phyloP scores from a whole-genome alignment of 1,139 yeast genomes.

The Scheffersomyces cryptocercus region DNA sequence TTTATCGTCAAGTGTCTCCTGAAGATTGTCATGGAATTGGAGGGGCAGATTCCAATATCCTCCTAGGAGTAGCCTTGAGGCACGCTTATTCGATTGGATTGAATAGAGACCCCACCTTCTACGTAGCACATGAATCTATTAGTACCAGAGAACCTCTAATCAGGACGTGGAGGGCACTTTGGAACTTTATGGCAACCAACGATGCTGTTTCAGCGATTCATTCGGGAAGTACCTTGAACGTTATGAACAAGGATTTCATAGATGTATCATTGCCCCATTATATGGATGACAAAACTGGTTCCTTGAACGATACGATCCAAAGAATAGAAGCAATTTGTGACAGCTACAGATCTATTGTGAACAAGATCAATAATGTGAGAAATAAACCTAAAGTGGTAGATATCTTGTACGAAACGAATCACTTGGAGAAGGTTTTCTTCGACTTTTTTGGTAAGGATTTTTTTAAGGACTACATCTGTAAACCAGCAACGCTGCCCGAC shows the following conservation, averaged over 20 bases:
- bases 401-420: slow-evolving; percentile 38
- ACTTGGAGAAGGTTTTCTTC: slow-evolving; percentile 38
- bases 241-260: slow-evolving; percentile 27
- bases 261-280: slow-evolving; percentile 35
- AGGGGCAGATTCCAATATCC: slow-evolving; percentile 42
- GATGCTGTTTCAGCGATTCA: slow-evolving; percentile 40
- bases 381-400: slow-evolving; percentile 39
- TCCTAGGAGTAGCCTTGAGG: slow-evolving; percentile 38
- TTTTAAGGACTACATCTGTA: slow-evolving; percentile 42
- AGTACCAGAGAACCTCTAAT: slow-evolving; percentile 27
- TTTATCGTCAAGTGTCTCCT: slow-evolving; percentile 41
- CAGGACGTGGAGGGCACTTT: slow-evolving; percentile 39
- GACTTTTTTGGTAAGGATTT: slow-evolving; percentile 47
- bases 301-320: slow-evolving; percentile 15
- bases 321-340: slow-evolving; percentile 21
- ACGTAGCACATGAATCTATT: slow-evolving; percentile 32
- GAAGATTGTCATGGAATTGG: slow-evolving; percentile 48
- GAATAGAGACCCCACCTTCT: slow-evolving; percentile 43
- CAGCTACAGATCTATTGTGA: slow-evolving; percentile 32
- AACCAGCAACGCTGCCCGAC: slow-evolving; percentile 25
- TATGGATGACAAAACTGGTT: slow-evolving; percentile 17
- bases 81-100: slow-evolving; percentile 48
- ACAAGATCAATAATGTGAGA: slow-evolving; percentile 30
- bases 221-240: slow-evolving; percentile 33
- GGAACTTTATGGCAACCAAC: slow-evolving; percentile 31